Evolutionary conservation across 2,329 filamentous ascomycete species (phyloP).

Genomic region (Aspergillus aculeatinus): DNA sequence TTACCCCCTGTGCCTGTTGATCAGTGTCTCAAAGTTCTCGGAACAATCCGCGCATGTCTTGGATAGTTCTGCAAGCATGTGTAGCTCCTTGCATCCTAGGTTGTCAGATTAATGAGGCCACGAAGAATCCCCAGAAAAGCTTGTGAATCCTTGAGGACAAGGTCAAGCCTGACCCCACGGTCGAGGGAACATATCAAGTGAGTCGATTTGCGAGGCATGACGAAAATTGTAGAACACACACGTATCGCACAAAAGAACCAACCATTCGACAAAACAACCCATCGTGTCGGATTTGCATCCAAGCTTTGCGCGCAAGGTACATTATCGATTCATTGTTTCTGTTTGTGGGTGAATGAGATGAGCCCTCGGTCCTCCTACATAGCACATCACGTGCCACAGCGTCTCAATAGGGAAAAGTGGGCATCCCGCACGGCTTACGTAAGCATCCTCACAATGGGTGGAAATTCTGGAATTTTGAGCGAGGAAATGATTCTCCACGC

Average conservation of each 20-base stretch:
- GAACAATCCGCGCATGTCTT: not conserved
- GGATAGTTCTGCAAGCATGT: not conserved
- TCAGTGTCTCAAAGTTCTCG: not conserved
- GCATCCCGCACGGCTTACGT: conserved; percentile 15
- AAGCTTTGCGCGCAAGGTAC: not conserved
- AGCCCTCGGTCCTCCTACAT: not conserved
- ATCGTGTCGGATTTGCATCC: too few species aligned
- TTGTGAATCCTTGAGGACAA: too few species aligned
- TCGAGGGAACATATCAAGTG: too few species aligned
- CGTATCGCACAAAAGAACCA: too few species aligned
- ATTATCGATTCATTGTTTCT: not conserved
- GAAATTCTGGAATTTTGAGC: conserved; percentile 20
- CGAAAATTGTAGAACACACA: too few species aligned
- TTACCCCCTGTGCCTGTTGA: not conserved
- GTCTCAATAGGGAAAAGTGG: not conserved
- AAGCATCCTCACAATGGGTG: conserved; percentile 18
- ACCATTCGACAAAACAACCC: too few species aligned
- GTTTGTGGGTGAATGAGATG: not conserved
- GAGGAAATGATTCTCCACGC: conserved; percentile 12
- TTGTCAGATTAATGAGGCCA: not conserved
- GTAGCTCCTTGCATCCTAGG: not conserved
- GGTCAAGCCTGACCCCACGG: too few species aligned
- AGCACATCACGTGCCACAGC: conserved; percentile 21
- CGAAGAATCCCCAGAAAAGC: too few species aligned
- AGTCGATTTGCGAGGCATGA: too few species aligned